Evolutionary conservation across 495 filamentous ascomycete species (phyloP), one percentile per base, ranked within the genome.

Genomic region (Paragyromitra xinjiangensis): DNA sequence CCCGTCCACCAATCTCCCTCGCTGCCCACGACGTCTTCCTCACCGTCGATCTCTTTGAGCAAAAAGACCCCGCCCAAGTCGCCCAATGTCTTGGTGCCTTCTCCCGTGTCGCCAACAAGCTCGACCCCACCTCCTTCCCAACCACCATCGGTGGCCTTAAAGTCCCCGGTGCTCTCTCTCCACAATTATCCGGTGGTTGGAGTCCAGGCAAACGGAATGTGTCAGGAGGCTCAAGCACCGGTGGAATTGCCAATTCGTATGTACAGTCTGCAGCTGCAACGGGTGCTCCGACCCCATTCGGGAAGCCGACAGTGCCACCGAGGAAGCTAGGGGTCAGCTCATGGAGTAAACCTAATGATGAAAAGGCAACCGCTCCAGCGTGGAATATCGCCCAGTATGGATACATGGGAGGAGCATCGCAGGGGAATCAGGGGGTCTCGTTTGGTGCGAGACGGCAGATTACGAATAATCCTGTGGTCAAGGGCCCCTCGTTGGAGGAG

Each of bases 351-450:
- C 92, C 86, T 80, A 88, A 87, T 19, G 93, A 98, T 78, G 91
- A 97, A 83, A 88, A 88, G 22, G 87, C 86, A 39, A 97, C 95
- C 12, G 85, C 90, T 3, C 96, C 96, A 1, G 96, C 96, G 34
- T 99, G 96, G 96, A 98, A 99, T 81, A 98, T 98, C 71, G 93
- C 95, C 51, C 96, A 99, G 81, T 99, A 98, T 78, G 95, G 95
- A 9, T 98, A 98, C 84, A 95, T 98, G 93, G 96, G 96, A 63
- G 96, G 96, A 39, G 96, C 96, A 7, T 97, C 92, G 79, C 96
- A 99, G 83, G 95, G 92, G 6, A 98, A 97, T 81, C 89, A 97
- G 73, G 96, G 96, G 22, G 91, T 99, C 75, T 88, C 92, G 6
- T 99, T 98, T 83, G 96, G 96, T 64, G 92, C 90, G 26, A 89